Conservation (phyloP, 1,139 yeast species). For the Hemisphaericaspora subhashii region DNA sequence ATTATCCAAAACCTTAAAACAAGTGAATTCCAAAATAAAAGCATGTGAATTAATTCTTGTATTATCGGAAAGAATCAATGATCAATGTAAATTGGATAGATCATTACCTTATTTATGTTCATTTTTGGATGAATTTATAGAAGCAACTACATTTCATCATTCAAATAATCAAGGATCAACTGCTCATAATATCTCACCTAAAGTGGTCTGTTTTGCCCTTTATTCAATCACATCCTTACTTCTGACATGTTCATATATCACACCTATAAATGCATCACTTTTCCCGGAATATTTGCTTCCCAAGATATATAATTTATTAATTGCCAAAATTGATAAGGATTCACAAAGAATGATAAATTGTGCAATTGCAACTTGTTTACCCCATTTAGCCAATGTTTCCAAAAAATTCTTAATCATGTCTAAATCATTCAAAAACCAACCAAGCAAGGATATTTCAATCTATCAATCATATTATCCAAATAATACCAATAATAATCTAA, state of each 20-base stretch:
- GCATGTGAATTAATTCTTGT: slow-evolving; percentile 79
- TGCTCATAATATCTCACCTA: slow-evolving; percentile 18
- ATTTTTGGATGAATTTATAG: slow-evolving; percentile 39
- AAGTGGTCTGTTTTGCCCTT: slow-evolving; percentile 64
- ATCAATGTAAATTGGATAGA: slow-evolving; percentile 83
- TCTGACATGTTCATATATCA: slow-evolving; percentile 61
- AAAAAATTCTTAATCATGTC: slow-evolving; percentile 67
- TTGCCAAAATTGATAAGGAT: slow-evolving; percentile 21
- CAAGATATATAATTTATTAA: slow-evolving; percentile 49
- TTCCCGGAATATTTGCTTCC: slow-evolving; percentile 86
- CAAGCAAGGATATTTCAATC: slow-evolving; percentile 8
- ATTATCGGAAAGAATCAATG: slow-evolving; percentile 72
- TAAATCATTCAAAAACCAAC: slow-evolving; percentile 47
- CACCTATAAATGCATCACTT: slow-evolving; percentile 72
- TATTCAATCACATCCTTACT: slow-evolving; percentile 61
- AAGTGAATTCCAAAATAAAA: slow-evolving; percentile 60
- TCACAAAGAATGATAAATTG: slow-evolving; percentile 11
- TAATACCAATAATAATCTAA: slow-evolving; percentile 3
- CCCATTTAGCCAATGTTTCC: slow-evolving; percentile 65
- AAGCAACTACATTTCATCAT: slow-evolving; percentile 7
- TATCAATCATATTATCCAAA: slow-evolving; percentile 6
- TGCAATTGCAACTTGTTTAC: slow-evolving; percentile 67
- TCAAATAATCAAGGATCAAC: not conserved
- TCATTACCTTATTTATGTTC: slow-evolving; percentile 74
- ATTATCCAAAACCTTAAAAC: slow-evolving; percentile 61